Percentiles rank a stretch among this genome's conserved stretches.
These are phyloP conservation scores for Melampsora larici-populina DNA, from an alignment of 1,284 basidiomycete genomes.

Conservation along the genomic window DNA sequence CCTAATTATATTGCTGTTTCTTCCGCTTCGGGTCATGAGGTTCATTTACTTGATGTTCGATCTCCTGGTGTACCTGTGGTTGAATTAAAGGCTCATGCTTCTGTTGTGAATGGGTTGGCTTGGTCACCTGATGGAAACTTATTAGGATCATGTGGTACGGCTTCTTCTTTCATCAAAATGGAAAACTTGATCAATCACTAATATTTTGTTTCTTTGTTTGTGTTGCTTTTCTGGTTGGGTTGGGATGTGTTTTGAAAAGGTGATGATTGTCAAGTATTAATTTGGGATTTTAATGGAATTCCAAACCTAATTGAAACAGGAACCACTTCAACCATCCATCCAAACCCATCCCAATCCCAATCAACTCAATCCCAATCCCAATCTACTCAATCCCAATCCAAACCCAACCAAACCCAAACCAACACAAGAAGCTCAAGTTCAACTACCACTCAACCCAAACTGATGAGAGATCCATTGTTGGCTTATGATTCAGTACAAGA, in stretches of 20 bases:
- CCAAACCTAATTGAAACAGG: conserved; percentile 29
- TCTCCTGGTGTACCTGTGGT: conserved; percentile 88
- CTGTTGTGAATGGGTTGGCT: conserved; percentile 73
- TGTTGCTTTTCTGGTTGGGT: no score
- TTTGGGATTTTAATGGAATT: conserved; percentile 70
- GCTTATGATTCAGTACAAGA: conserved; percentile 75
- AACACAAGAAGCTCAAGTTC: no score
- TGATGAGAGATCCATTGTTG: conserved; percentile 69
- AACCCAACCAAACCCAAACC: no score
- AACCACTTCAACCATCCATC: conserved; percentile 42
- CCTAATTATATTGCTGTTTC: conserved; percentile 91
- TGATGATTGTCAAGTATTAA: conserved; percentile 82
- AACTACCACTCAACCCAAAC: conserved; percentile 49
- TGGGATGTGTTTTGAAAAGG: no score
- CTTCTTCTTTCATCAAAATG: no score
- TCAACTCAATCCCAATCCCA: conserved; percentile 62
- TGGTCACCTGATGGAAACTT: conserved; percentile 76
- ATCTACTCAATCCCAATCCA: conserved; percentile 69
- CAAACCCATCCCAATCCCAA: conserved; percentile 60
- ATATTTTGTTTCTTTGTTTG: no score
- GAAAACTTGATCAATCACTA: no score
- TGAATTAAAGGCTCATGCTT: conserved; percentile 75
- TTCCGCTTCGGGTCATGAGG: conserved; percentile 78
- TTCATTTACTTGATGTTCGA: conserved; percentile 90
- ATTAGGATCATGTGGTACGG: conserved; percentile 74